Percentiles rank a stretch among this genome's conserved stretches.
Conservation (phyloP, 495 filamentous ascomycete species). For the Evernia prunastri region DNA sequence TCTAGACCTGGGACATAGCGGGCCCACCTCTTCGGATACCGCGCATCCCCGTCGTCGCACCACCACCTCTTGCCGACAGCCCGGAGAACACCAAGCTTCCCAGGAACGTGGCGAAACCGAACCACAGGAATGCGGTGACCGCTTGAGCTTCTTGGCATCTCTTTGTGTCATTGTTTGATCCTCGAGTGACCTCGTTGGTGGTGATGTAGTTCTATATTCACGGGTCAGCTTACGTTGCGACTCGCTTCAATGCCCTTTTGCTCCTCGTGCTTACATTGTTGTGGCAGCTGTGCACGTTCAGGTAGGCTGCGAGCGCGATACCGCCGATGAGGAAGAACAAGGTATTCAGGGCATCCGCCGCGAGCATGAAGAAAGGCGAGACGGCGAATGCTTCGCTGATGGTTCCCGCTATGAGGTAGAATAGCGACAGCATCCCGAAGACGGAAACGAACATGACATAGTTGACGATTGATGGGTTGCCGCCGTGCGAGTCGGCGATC, state of each 20-base stretch:
- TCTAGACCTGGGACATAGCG: conserved; percentile 61
- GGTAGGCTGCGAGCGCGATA: conserved; percentile 56
- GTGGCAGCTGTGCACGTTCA: conserved; percentile 53
- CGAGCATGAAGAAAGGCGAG: conserved; percentile 49
- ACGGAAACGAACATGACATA: conserved; percentile 59
- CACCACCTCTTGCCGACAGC: conserved; percentile 32
- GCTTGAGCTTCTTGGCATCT: conserved; percentile 67
- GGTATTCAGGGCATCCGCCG: conserved; percentile 52
- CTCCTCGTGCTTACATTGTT: conserved; percentile 46
- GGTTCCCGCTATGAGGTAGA: conserved; percentile 54
- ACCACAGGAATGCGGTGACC: conserved; percentile 63
- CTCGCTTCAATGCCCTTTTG: conserved; percentile 17
- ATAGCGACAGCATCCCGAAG: conserved; percentile 58
- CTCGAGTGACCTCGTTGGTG: conserved; percentile 55
- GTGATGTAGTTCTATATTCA: conserved; percentile 44
- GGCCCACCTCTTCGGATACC: conserved; percentile 46
- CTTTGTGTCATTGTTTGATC: conserved; percentile 45
- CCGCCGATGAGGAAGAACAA: conserved; percentile 61
- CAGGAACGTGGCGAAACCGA: conserved; percentile 56
- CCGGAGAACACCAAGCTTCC: conserved; percentile 48
- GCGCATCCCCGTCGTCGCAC: conserved; percentile 33
- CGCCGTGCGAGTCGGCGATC: conserved; percentile 48
- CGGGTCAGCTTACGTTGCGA: not conserved
- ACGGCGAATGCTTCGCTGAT: conserved; percentile 43
- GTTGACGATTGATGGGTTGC: conserved; percentile 56